A percentile compares a stretch with the other conserved stretches of the same genome.
These are phyloP conservation scores for Cryptomeria japonica DNA, from an alignment of 75 land plant species.

Conservation along the genomic window DNA sequence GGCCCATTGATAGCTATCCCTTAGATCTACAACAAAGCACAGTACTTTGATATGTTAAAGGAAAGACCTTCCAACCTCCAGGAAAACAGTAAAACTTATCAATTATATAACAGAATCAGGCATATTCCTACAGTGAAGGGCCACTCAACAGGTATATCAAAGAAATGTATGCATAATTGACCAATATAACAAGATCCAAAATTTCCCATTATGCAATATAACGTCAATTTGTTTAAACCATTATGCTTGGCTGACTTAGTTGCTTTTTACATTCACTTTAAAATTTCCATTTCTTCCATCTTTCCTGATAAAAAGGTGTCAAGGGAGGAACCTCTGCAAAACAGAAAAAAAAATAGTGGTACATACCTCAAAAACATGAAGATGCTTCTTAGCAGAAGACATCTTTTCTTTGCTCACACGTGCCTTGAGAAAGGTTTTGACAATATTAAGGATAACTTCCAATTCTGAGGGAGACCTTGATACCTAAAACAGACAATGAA, in stretches of 20 bases:
- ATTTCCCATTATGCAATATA: neutral
- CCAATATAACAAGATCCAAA: neutral
- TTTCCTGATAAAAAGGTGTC: neutral
- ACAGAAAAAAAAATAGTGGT: neutral
- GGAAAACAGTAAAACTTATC: neutral
- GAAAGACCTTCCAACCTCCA: neutral
- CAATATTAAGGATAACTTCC: conserved; percentile 62
- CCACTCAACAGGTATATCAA: neutral
- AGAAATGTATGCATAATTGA: neutral
- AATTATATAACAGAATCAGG: neutral
- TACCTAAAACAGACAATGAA: conserved; percentile 43
- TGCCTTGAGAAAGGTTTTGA: conserved; percentile 51
- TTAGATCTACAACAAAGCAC: neutral
- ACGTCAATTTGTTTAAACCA: neutral
- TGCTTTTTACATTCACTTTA: neutral
- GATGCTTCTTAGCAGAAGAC: conserved; percentile 62
- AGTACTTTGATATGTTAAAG: neutral
- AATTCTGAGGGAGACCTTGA: conserved; percentile 79
- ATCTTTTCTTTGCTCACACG: conserved; percentile 43
- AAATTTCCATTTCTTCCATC: neutral
- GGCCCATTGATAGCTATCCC: neutral
- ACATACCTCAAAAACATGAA: conserved; percentile 78
- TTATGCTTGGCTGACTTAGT: neutral
- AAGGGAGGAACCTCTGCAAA: neutral
- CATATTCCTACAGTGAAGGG: neutral